Evolutionary conservation across 2,329 filamentous ascomycete genomes (phyloP).

Genomic region (Aureobasidium musti): DNA sequence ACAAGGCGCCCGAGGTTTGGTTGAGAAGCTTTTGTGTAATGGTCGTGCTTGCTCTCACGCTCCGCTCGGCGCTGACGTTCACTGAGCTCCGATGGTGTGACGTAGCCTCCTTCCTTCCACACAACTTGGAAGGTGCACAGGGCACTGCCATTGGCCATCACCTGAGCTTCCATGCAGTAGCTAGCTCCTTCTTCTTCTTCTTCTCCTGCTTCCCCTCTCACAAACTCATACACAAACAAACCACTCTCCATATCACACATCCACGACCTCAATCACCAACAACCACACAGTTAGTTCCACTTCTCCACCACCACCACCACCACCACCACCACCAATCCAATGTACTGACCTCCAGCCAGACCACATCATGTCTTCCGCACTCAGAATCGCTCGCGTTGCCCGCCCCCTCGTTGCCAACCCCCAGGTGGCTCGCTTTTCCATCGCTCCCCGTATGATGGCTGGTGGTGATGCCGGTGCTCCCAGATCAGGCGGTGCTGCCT

Average conservation of each 20-base stretch:
- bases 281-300: slow-evolving; percentile 1
- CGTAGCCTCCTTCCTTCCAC: slow-evolving; percentile 17
- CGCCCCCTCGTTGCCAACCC: slow-evolving; percentile 43
- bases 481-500: slow-evolving; percentile 45
- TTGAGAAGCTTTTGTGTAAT: slow-evolving; percentile 25
- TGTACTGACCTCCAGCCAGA: neutral
- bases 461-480: slow-evolving; percentile 48
- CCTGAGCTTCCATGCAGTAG: slow-evolving; percentile 14
- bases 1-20: neutral
- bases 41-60: slow-evolving; percentile 18
- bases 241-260: neutral
- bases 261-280: neutral
- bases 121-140: neutral
- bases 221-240: slow-evolving; percentile 17
- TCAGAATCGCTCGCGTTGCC: slow-evolving; percentile 43
- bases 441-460: slow-evolving; percentile 47
- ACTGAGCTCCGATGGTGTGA: slow-evolving; percentile 1
- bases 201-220: neutral
- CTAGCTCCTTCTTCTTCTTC: slow-evolving; percentile 11
- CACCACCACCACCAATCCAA: neutral
- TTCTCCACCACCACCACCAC: neutral
- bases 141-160: slow-evolving; percentile 4
- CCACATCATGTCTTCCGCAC: slow-evolving; percentile 31
- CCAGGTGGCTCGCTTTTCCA: slow-evolving; percentile 46
- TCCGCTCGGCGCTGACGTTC: neutral